Conservation (phyloP, 805 yeast species). For the Metschnikowia kofuensis region DNA sequence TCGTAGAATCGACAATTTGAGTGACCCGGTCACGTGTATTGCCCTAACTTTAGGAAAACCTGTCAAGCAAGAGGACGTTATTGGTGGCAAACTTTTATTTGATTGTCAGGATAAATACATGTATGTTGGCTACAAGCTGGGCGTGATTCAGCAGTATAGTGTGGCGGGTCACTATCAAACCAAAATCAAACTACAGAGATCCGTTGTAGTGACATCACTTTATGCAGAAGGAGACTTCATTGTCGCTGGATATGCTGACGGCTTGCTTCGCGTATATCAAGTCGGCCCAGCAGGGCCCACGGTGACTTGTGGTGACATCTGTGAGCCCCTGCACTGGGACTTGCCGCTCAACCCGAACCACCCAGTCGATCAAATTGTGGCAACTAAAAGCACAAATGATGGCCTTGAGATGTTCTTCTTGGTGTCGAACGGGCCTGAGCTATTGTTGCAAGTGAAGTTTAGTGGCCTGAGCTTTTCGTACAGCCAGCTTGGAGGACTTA, state of each 20-base stretch:
- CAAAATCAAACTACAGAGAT: slow-evolving; percentile 1
- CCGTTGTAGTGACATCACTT: slow-evolving; percentile 16
- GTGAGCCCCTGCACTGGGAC: not conserved
- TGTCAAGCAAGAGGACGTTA: not conserved
- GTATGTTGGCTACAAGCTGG: slow-evolving; percentile 43
- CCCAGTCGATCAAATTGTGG: slow-evolving; percentile 7
- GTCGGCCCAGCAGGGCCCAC: not conserved
- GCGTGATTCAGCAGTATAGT: slow-evolving; percentile 26
- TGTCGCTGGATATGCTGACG: slow-evolving; percentile 20
- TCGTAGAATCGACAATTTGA: slow-evolving; percentile 20
- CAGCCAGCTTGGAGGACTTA: slow-evolving; percentile 23
- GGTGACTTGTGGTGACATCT: not conserved
- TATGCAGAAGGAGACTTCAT: slow-evolving; percentile 7
- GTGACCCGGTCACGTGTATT: slow-evolving; percentile 21
- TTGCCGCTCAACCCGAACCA: slow-evolving; percentile 7
- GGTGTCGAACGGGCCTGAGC: slow-evolving; percentile 28
- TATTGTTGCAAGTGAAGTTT: slow-evolving; percentile 16
- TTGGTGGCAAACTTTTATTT: slow-evolving; percentile 31
- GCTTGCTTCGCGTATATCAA: slow-evolving; percentile 16
- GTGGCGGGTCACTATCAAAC: slow-evolving; percentile 19
- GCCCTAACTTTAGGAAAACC: slow-evolving; percentile 4
- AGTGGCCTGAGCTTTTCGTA: slow-evolving; percentile 4
- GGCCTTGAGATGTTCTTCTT: not conserved
- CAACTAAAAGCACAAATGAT: not conserved
- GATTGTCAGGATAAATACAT: slow-evolving; percentile 47